These are phyloP conservation scores for Naganishia sp. DNA, from an alignment of 1,284 basidiomycete species.

Conservation along the genomic window DNA sequence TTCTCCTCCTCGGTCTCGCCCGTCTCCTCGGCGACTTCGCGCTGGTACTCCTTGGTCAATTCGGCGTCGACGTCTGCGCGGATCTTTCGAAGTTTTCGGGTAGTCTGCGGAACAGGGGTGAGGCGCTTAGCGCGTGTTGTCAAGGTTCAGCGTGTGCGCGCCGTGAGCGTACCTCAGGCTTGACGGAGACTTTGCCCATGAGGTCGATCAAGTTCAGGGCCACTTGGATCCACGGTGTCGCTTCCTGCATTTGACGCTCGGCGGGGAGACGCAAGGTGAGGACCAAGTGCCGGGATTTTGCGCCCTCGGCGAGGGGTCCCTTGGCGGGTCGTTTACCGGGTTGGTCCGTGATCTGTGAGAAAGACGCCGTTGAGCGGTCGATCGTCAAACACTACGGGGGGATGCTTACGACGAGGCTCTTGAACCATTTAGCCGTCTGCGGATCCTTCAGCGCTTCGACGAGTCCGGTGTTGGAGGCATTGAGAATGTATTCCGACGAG, in stretches of 20 bases:
- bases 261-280: slow-evolving; percentile 66
- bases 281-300: slow-evolving; percentile 70
- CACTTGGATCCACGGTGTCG: slow-evolving; percentile 65
- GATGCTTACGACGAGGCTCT: slow-evolving; percentile 68
- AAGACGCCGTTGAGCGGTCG: slow-evolving; percentile 5
- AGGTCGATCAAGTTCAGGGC: slow-evolving; percentile 73
- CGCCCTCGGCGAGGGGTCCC: slow-evolving; percentile 56
- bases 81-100: slow-evolving; percentile 53
- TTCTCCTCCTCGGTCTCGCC: slow-evolving; percentile 64
- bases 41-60: slow-evolving; percentile 44
- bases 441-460: slow-evolving; percentile 64
- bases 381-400: slow-evolving; percentile 52
- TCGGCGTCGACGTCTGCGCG: slow-evolving; percentile 67
- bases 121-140: background rate
- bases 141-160: background rate
- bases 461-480: slow-evolving; percentile 63
- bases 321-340: slow-evolving; percentile 66
- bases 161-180: slow-evolving; percentile 62
- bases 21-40: slow-evolving; percentile 66
- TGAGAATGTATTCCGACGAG: slow-evolving; percentile 74
- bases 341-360: slow-evolving; percentile 72
- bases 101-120: background rate
- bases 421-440: slow-evolving; percentile 58
- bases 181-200: slow-evolving; percentile 61
- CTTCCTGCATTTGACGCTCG: slow-evolving; percentile 57